Base-by-base conservation (phyloP, 2,329 filamentous ascomycete genomes). In the Neoarthrinium moseri region DNA sequence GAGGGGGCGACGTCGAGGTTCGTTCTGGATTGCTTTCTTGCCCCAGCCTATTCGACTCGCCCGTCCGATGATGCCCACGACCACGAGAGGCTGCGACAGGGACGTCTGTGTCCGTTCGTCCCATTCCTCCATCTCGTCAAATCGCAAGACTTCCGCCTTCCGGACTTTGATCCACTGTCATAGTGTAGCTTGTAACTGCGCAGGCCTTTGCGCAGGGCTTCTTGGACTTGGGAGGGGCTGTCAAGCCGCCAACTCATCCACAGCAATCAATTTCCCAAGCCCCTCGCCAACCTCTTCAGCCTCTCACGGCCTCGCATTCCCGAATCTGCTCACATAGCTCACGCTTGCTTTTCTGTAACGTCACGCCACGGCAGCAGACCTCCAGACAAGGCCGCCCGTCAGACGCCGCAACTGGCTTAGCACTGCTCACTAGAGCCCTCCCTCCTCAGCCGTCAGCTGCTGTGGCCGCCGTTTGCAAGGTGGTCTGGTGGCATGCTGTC, bases 381-480 rank as follows among this genome's bases (percentile, higher is more conserved):
- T 27, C 30, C 17, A 22, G 15, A 4, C 26, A 15, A 13, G 23
- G 20, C 29, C 17, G 17, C 20, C 21, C n/a, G 21, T 26, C 47
- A 50, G 44, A 45, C 44, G 39, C 53, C 50, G 50, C 52, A 55
- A 52, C 49, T 52, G 49, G 45, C 47, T 50, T 51, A 51, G 46
- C 39, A 43, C 45, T 30, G 41, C 20, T 32, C 30, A 43, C 17
- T 22, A n/a, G 33, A n/a, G 11, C 20, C 6, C 17, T 33, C 17
- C 27, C 26, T 33, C 20, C 30, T 37, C 20, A 48, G 49, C 55
- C 51, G 56, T 60, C 58, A 60, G 58, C 56, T 60, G 57, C 52
- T 53, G 52, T 52, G 52, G 52, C 50, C 46, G 45, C 39, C 43
- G 45, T 43, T 43, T 50, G 36, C 34, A 36, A 40, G 20, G 29